These are phyloP conservation scores for Geosmithia flava DNA, from an alignment of 2,329 filamentous ascomycete species.

Conservation along the genomic window DNA sequence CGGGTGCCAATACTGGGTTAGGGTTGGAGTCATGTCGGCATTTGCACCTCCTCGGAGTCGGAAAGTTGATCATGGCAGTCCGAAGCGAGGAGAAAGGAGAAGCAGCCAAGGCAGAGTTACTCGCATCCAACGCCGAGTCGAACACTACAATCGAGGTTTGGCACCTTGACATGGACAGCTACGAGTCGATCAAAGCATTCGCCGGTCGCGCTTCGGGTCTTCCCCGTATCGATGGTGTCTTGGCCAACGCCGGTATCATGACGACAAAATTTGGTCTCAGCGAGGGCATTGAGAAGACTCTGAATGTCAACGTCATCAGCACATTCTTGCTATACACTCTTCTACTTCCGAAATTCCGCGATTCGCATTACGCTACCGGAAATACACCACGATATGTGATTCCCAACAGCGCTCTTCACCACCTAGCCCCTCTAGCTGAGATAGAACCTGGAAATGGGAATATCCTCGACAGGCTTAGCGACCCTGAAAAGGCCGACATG, in stretches of 20 bases:
- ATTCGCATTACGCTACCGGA: conserved; percentile 5
- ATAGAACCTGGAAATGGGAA: conserved; percentile 4
- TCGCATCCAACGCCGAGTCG: background rate
- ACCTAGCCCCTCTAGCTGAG: conserved; percentile 11
- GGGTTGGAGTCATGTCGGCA: conserved; percentile 24
- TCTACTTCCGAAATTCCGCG: conserved; percentile 9
- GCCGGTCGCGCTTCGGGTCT: conserved; percentile 17
- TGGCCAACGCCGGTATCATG: conserved; percentile 29
- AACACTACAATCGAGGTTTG: conserved; percentile 9
- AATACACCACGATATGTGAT: conserved; percentile 7
- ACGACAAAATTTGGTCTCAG: conserved; percentile 17
- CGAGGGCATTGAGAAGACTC: conserved; percentile 34
- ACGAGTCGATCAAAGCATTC: conserved; percentile 11
- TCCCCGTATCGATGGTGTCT: conserved; percentile 27
- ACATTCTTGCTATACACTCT: conserved; percentile 3
- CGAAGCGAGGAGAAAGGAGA: conserved; percentile 1
- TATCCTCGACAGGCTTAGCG: conserved; percentile 17
- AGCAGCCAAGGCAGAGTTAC: conserved; percentile 1
- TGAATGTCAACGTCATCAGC: conserved; percentile 17
- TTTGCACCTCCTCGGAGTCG: conserved; percentile 17
- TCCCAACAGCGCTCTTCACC: conserved; percentile 12
- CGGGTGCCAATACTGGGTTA: conserved; percentile 23
- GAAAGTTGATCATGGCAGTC: conserved; percentile 22
- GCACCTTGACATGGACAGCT: conserved; percentile 12
- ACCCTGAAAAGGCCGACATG: conserved; percentile 14